Conservation (phyloP, 2,329 filamentous ascomycete species). For the Trichoderma guizhouense region DNA sequence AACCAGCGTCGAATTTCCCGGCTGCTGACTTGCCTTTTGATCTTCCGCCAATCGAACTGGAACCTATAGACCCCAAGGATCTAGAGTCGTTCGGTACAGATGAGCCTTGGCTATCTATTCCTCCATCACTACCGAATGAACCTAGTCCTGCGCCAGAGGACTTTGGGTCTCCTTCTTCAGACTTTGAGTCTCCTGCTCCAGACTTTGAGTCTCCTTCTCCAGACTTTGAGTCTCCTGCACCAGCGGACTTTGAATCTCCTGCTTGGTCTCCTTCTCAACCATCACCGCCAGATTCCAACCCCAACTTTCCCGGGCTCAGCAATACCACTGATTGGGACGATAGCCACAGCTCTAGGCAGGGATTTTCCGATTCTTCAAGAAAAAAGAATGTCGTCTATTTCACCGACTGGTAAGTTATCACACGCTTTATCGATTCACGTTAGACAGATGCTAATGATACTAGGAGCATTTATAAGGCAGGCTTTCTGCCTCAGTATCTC, state of each 20-base stretch:
- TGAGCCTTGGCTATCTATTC: neutral
- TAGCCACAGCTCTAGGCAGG: neutral
- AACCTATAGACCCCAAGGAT: neutral
- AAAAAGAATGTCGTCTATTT: slow-evolving; percentile 49
- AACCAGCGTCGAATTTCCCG: neutral
- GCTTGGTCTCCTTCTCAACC: neutral
- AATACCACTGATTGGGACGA: neutral
- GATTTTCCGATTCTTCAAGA: neutral
- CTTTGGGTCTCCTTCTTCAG: neutral
- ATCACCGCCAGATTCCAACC: neutral
- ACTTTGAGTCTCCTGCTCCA: too few relatives aligned
- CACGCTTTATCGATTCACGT: slow-evolving; percentile 61
- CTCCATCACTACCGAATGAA: neutral
- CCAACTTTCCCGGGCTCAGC: neutral
- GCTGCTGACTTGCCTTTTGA: neutral
- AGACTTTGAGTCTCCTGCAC: neutral
- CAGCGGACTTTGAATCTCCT: neutral
- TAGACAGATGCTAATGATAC: slow-evolving; percentile 35
- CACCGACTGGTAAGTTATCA: slow-evolving; percentile 46
- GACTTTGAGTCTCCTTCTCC: too few relatives aligned
- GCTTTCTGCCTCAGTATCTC: slow-evolving; percentile 68
- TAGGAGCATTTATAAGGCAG: slow-evolving; percentile 63
- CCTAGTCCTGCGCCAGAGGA: neutral
- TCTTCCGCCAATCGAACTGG: neutral
- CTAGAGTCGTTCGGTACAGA: neutral